Evolutionary conservation across 2,329 filamentous ascomycete species (phyloP).

Genomic region (Colletotrichum tamarilloi): DNA sequence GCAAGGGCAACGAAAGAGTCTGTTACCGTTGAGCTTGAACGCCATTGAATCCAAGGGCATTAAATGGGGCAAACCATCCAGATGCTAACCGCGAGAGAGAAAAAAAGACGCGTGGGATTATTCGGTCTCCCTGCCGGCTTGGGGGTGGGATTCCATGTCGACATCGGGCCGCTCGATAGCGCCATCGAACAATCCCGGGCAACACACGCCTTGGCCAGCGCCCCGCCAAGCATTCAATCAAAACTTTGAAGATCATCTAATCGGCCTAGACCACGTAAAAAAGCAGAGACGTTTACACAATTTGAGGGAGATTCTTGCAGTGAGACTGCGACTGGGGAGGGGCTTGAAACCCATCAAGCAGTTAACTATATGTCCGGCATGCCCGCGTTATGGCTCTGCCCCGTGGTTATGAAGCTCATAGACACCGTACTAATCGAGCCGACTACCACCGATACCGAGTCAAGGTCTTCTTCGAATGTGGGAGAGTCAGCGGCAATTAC

Average conservation of each 20-base stretch:
- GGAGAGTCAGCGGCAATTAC: too few species aligned
- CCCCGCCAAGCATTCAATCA: neutral
- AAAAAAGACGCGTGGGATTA: neutral
- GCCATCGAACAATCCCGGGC: slow-evolving; percentile 14
- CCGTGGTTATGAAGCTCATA: too few species aligned
- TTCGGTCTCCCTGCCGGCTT: slow-evolving; percentile 2
- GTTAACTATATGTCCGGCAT: too few species aligned
- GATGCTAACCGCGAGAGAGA: neutral
- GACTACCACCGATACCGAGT: too few species aligned
- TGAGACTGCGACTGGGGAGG: too few species aligned
- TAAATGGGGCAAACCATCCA: neutral
- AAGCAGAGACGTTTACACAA: too few species aligned
- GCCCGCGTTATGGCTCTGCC: too few species aligned
- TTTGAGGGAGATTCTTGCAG: too few species aligned
- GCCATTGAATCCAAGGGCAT: neutral
- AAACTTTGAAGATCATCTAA: neutral
- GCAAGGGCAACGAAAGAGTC: neutral
- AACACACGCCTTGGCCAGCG: neutral
- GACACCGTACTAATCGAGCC: too few species aligned
- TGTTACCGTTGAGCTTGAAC: neutral
- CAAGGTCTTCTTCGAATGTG: too few species aligned
- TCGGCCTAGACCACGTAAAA: neutral
- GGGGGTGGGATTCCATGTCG: slow-evolving; percentile 25
- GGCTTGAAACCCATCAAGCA: too few species aligned
- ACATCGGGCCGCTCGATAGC: slow-evolving; percentile 25